Evolutionary conservation across 768 basidiomycete species (phyloP).

Genomic region (Boletellus sp.): DNA sequence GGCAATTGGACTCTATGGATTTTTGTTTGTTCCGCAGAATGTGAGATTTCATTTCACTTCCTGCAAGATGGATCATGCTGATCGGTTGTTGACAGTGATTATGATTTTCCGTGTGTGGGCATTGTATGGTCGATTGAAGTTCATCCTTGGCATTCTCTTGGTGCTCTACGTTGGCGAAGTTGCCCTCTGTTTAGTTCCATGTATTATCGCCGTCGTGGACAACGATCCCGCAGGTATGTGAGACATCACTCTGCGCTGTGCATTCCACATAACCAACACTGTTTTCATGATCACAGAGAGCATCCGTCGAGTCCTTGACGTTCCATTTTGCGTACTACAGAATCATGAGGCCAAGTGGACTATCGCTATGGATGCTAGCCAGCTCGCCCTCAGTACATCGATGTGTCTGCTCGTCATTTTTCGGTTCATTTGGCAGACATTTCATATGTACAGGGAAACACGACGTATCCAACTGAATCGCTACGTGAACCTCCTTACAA

Average conservation of each 20-base stretch:
- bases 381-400: not conserved
- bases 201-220: not conserved
- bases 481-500: not conserved
- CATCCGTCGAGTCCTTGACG: not conserved
- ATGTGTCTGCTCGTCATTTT: not conserved
- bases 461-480: not conserved
- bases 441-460: not conserved
- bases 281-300: not conserved
- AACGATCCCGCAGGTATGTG: not conserved
- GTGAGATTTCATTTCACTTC: not conserved
- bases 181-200: not conserved
- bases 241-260: not conserved
- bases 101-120: not conserved
- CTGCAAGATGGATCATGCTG: too few species aligned
- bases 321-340: not conserved
- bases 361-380: not conserved
- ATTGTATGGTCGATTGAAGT: not conserved
- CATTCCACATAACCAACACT: not conserved
- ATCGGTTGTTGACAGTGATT: not conserved
- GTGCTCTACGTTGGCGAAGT: not conserved
- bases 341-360: not conserved
- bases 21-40: not conserved
- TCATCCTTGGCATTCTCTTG: not conserved
- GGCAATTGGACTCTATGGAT: not conserved
- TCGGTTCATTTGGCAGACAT: not conserved